Conservation (phyloP, 2,329 filamentous ascomycete genomes). For the Balansia obtecta region DNA sequence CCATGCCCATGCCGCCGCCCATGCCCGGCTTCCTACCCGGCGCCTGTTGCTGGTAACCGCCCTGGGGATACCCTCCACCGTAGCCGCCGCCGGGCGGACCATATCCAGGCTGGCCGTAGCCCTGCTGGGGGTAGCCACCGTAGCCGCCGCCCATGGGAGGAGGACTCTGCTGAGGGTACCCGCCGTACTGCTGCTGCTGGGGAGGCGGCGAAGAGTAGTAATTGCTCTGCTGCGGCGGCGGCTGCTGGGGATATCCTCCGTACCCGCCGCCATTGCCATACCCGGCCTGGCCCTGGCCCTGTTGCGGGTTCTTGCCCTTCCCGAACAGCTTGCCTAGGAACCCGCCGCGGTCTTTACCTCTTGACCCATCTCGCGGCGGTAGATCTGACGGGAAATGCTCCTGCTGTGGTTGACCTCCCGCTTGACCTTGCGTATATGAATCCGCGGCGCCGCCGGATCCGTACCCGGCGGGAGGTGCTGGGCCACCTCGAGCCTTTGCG, state of each 20-base stretch:
- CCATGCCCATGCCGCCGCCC: slow-evolving; percentile 33
- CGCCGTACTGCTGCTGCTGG: slow-evolving; percentile 8
- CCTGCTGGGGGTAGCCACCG: slow-evolving; percentile 6
- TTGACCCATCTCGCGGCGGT: slow-evolving; percentile 27
- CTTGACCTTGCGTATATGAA: slow-evolving; percentile 15
- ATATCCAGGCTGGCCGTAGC: slow-evolving; percentile 16
- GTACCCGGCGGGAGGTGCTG: slow-evolving; percentile 21
- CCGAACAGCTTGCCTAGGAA: slow-evolving; percentile 41
- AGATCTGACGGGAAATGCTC: slow-evolving; percentile 25
- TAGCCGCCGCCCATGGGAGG: background rate
- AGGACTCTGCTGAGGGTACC: slow-evolving; percentile 2
- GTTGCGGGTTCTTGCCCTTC: slow-evolving; percentile 24
- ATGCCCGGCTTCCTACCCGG: slow-evolving; percentile 29
- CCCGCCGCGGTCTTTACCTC: slow-evolving; percentile 24
- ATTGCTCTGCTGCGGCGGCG: no score
- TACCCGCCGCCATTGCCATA: background rate
- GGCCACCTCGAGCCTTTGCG: slow-evolving; percentile 34
- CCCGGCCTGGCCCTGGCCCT: slow-evolving; percentile 16
- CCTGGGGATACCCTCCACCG: slow-evolving; percentile 8
- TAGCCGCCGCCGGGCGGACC: slow-evolving; percentile 16
- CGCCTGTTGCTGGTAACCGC: slow-evolving; percentile 20
- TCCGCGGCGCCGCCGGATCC: slow-evolving; percentile 15
- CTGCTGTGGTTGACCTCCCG: slow-evolving; percentile 13
- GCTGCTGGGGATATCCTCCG: slow-evolving; percentile 7
- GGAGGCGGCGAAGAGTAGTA: no score